Evolutionary conservation across 2,329 filamentous ascomycete genomes (phyloP).

Genomic region (Cyclaneusma minus): DNA sequence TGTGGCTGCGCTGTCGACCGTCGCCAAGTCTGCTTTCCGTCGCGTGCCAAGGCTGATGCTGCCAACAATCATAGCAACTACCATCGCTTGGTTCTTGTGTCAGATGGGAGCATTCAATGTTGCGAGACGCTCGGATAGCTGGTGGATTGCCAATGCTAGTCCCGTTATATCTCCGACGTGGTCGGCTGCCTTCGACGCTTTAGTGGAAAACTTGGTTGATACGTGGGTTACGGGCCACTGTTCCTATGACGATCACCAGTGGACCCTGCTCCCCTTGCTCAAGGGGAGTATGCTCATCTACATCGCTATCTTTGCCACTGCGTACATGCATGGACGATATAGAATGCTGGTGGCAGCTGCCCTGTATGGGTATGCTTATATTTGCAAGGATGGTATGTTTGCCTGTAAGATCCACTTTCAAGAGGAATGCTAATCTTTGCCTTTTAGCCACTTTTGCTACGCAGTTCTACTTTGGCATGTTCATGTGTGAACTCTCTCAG

Average conservation of each 20-base stretch:
- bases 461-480: slow-evolving; percentile 46
- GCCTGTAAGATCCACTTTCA: no score
- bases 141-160: slow-evolving; percentile 37
- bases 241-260: slow-evolving; percentile 40
- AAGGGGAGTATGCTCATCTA: slow-evolving; percentile 39
- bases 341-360: slow-evolving; percentile 29
- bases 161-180: slow-evolving; percentile 25
- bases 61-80: slow-evolving; percentile 37
- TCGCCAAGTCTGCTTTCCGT: slow-evolving; percentile 41
- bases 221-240: slow-evolving; percentile 37
- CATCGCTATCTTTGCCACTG: slow-evolving; percentile 32
- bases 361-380: slow-evolving; percentile 27
- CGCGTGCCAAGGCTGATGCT: slow-evolving; percentile 41
- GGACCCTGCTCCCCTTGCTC: slow-evolving; percentile 39
- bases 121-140: slow-evolving; percentile 39
- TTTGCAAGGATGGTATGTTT: slow-evolving; percentile 15
- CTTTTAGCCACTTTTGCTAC: slow-evolving; percentile 31
- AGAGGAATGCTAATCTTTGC: no score
- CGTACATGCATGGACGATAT: slow-evolving; percentile 30
- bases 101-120: slow-evolving; percentile 41
- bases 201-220: slow-evolving; percentile 28
- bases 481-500: slow-evolving; percentile 43
- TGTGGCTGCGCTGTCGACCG: slow-evolving; percentile 33
- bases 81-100: slow-evolving; percentile 36
- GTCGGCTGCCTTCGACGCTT: slow-evolving; percentile 24